Evolutionary conservation across 306 rosid genomes (phyloP).

Genomic region (Sindora glabra): DNA sequence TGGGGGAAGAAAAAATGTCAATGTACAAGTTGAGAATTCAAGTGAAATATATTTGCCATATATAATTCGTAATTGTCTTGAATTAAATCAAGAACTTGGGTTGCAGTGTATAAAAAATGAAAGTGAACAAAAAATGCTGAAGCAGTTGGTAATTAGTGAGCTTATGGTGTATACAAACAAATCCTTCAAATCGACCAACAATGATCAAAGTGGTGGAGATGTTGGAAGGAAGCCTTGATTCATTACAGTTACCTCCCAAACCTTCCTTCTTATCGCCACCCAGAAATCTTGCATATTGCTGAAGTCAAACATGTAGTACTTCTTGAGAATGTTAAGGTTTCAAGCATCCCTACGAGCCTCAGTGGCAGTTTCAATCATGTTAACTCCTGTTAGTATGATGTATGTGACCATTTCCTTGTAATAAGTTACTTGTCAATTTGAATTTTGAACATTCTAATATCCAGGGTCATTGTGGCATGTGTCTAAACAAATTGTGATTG

Average conservation of each 20-base stretch:
- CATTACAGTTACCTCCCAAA: constrained; percentile 15
- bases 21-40: neutral
- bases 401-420: no score
- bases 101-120: neutral
- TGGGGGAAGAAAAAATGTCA: constrained; percentile 1
- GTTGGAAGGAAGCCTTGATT: no score
- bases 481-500: no score
- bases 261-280: constrained; percentile 11
- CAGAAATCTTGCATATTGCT: no score
- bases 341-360: no score
- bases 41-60: constrained; percentile 15
- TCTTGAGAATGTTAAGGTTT: no score
- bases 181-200: neutral
- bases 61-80: neutral
- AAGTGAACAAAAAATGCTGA: neutral
- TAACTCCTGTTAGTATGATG: no score
- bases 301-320: no score
- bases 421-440: no score
- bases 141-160: constrained; percentile 16
- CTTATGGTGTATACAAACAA: constrained; percentile 12
- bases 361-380: no score
- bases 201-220: neutral
- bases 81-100: neutral
- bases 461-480: no score
- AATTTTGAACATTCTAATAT: no score